A percentile compares a stretch with the other conserved stretches of the same genome.
Conservation (phyloP, 176 grass and related monocot genomes). For the Phyllostachys edulis region DNA sequence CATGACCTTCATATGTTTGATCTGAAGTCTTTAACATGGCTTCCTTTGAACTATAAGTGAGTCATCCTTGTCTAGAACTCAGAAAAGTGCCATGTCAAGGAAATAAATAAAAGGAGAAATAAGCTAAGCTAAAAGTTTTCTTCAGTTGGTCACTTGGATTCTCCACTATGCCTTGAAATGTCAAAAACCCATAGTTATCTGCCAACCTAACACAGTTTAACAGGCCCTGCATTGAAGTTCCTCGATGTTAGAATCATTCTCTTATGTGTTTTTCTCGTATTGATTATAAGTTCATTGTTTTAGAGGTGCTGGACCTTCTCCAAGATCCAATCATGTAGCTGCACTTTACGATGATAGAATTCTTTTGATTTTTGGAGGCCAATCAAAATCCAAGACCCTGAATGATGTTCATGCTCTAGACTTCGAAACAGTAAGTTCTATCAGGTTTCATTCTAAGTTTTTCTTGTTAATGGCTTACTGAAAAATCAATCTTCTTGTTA, state of each 20-base stretch:
- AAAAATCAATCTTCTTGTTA: slow-evolving; percentile 43
- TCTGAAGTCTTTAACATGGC: slow-evolving; percentile 93
- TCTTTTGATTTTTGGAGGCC: slow-evolving; percentile 88
- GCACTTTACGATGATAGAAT: slow-evolving; percentile 84
- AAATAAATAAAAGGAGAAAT: slow-evolving; percentile 7
- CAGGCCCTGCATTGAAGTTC: neutral
- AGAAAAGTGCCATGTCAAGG: slow-evolving; percentile 2
- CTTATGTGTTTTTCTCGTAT: slow-evolving; percentile 28
- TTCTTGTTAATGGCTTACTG: slow-evolving; percentile 16
- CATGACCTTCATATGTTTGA: slow-evolving; percentile 99
- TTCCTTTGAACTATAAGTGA: slow-evolving; percentile 98
- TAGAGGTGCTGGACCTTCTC: slow-evolving; percentile 92
- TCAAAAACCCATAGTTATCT: neutral
- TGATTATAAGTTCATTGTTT: slow-evolving; percentile 36
- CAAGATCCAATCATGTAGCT: slow-evolving; percentile 87
- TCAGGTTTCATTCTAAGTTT: slow-evolving; percentile 10
- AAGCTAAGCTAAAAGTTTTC: slow-evolving; percentile 24
- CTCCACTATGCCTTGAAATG: neutral
- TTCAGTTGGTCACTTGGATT: neutral
- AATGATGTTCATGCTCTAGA: slow-evolving; percentile 90
- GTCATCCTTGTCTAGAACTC: slow-evolving; percentile 33
- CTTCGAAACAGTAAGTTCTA: slow-evolving; percentile 84
- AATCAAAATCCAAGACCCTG: slow-evolving; percentile 91
- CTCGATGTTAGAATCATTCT: slow-evolving; percentile 14
- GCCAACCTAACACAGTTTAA: neutral